A percentile compares a stretch with the other conserved stretches of the same genome.
Evolutionary conservation across 345 rosid genomes (phyloP).

Genomic region (Orychophragmus violaceus): DNA sequence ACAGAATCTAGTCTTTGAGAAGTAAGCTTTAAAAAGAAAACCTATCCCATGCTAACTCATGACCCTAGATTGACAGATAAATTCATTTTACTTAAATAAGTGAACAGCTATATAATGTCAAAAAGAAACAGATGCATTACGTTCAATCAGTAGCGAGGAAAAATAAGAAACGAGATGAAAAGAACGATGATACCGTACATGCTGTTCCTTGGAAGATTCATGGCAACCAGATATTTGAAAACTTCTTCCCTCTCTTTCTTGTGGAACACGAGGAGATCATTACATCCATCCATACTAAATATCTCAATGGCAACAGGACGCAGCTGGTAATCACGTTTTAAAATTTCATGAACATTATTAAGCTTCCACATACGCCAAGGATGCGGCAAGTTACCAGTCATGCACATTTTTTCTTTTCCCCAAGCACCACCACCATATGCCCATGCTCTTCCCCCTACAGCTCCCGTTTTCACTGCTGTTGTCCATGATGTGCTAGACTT

Average conservation of each 20-base stretch:
- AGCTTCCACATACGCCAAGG: constrained; percentile 99
- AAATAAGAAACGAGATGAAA: constrained; percentile 5
- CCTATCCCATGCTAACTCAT: too few relatives aligned
- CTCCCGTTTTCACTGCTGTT: constrained; percentile 38
- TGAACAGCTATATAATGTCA: too few relatives aligned
- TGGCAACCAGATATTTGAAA: constrained; percentile 81
- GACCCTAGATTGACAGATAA: too few relatives aligned
- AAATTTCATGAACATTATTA: constrained; percentile 80
- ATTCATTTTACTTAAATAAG: too few relatives aligned
- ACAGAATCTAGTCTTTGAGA: too few relatives aligned
- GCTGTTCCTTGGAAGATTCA: constrained; percentile 96
- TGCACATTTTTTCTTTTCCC: constrained; percentile 89
- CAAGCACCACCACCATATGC: constrained; percentile 99
- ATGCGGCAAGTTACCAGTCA: constrained; percentile 77
- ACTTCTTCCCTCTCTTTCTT: constrained; percentile 99
- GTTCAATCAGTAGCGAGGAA: too few relatives aligned
- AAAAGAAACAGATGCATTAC: too few relatives aligned
- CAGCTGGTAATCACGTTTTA: constrained; percentile 97
- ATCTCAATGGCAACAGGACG: constrained; percentile 99
- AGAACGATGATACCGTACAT: constrained; percentile 48
- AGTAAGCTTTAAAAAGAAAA: too few relatives aligned
- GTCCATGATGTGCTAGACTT: constrained; percentile 76
- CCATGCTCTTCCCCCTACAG: constrained; percentile 95
- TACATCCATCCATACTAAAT: constrained; percentile 99
- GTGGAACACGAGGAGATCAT: constrained; percentile 94